phyloP scores from a whole-genome alignment of 345 rosid genomes.

The Populus euphratica region DNA sequence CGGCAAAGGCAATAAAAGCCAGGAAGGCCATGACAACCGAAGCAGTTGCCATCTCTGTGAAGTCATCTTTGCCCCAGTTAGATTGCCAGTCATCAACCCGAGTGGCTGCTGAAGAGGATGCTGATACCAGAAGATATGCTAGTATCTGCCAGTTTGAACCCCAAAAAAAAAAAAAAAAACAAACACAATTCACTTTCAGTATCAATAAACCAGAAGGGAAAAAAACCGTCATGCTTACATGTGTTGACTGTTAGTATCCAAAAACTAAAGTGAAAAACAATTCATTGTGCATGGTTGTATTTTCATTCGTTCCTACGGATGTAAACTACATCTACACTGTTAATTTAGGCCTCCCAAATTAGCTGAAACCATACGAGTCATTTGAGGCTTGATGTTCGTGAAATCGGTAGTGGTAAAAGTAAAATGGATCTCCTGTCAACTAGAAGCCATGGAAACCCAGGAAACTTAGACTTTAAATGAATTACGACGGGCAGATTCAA shows the following conservation, averaged over 20 bases:
- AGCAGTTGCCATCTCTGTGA: constrained; percentile 90
- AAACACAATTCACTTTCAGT: constrained; percentile 1
- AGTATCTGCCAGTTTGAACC: constrained; percentile 47
- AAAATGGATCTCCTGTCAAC: not conserved
- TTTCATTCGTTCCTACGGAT: not conserved
- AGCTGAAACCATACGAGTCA: not conserved
- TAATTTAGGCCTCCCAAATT: not conserved
- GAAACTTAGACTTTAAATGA: not conserved
- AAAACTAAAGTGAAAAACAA: not conserved
- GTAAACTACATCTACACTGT: not conserved
- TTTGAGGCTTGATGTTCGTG: not conserved
- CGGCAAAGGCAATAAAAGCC: constrained; percentile 72
- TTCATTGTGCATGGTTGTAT: not conserved
- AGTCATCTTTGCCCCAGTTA: constrained; percentile 97
- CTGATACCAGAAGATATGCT: constrained; percentile 85
- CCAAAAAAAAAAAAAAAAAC: not conserved
- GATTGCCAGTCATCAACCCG: constrained; percentile 91
- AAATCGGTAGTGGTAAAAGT: not conserved
- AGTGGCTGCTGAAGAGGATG: constrained; percentile 90
- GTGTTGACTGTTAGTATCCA: not conserved
- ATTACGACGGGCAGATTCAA: not conserved
- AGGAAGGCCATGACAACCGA: constrained; percentile 75
- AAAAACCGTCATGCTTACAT: not conserved
- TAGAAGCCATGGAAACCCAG: not conserved
- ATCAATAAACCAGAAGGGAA: not conserved